Conservation (phyloP, 2,329 filamentous ascomycete genomes). For the Aspergillus clavatus region DNA sequence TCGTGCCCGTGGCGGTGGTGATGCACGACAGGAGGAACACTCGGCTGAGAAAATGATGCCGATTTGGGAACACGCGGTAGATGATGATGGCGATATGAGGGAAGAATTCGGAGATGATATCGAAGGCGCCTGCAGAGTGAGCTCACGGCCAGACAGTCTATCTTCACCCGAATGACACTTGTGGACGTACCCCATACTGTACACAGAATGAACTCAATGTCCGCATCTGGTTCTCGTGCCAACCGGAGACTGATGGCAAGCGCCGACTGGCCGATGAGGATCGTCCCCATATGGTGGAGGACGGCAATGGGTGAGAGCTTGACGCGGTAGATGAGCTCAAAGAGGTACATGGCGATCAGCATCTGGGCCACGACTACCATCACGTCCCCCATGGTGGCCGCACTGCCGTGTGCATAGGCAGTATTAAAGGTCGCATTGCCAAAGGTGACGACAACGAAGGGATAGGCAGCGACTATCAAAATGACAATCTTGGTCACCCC, state of each 20-base stretch:
- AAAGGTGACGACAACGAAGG: constrained; percentile 39
- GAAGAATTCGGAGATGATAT: constrained; percentile 45
- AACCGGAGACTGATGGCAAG: constrained; percentile 36
- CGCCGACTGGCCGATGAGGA: constrained; percentile 40
- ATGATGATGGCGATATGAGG: constrained; percentile 45
- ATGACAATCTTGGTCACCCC: constrained; percentile 40
- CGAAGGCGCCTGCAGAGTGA: constrained; percentile 48
- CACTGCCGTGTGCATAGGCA: constrained; percentile 23
- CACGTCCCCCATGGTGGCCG: constrained; percentile 40
- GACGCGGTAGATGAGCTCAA: constrained; percentile 42
- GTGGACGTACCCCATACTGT: constrained; percentile 36
- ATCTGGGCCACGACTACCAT: constrained; percentile 39
- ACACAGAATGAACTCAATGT: constrained; percentile 36
- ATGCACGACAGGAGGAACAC: constrained; percentile 37
- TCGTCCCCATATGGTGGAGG: constrained; percentile 40
- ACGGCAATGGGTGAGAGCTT: constrained; percentile 41
- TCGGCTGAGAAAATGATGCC: constrained; percentile 37
- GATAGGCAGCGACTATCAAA: constrained; percentile 38
- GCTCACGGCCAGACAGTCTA: no score
- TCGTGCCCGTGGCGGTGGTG: constrained; percentile 37
- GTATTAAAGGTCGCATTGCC: constrained; percentile 29
- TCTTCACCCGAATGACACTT: no score
- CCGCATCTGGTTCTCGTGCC: constrained; percentile 27
- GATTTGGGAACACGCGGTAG: constrained; percentile 38
- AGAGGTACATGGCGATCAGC: constrained; percentile 45